Evolutionary conservation across 2,329 filamentous ascomycete species (phyloP).

Genomic region (Ceratocystis variospora): DNA sequence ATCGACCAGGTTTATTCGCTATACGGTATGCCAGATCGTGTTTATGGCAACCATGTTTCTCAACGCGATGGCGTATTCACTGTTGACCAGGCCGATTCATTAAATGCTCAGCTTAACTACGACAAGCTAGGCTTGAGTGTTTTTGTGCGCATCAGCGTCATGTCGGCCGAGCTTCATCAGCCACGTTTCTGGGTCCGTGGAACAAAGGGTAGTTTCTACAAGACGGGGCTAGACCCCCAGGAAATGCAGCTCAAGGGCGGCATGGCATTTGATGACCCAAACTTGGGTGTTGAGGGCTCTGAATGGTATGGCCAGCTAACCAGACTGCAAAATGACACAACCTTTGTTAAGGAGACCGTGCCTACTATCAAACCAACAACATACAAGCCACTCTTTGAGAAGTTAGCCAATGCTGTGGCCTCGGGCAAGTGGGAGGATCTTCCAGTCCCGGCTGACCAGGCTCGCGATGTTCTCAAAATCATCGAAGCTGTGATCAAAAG

Average conservation of each 20-base stretch:
- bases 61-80: constrained; percentile 40
- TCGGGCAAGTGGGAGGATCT: constrained; percentile 37
- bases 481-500: constrained; percentile 41
- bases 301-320: constrained; percentile 46
- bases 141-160: constrained; percentile 54
- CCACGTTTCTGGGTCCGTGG: constrained; percentile 66
- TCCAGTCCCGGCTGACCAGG: constrained; percentile 40
- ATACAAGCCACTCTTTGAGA: constrained; percentile 53
- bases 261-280: constrained; percentile 43
- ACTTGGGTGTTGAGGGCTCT: constrained; percentile 49
- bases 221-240: constrained; percentile 56
- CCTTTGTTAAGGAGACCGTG: constrained; percentile 35
- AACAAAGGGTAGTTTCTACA: constrained; percentile 60
- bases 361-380: constrained; percentile 51
- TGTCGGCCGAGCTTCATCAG: constrained; percentile 56
- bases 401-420: constrained; percentile 35
- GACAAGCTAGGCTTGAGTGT: constrained; percentile 43
- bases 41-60: constrained; percentile 55
- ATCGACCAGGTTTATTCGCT: constrained; percentile 60
- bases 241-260: constrained; percentile 60
- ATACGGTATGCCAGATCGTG: constrained; percentile 52
- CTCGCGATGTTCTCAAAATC: constrained; percentile 39
- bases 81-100: constrained; percentile 39
- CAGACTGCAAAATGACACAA: constrained; percentile 38
- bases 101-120: constrained; percentile 56